Base-by-base conservation (phyloP, 2,329 filamentous ascomycete species). In the Sphaerulina vaccinii region DNA sequence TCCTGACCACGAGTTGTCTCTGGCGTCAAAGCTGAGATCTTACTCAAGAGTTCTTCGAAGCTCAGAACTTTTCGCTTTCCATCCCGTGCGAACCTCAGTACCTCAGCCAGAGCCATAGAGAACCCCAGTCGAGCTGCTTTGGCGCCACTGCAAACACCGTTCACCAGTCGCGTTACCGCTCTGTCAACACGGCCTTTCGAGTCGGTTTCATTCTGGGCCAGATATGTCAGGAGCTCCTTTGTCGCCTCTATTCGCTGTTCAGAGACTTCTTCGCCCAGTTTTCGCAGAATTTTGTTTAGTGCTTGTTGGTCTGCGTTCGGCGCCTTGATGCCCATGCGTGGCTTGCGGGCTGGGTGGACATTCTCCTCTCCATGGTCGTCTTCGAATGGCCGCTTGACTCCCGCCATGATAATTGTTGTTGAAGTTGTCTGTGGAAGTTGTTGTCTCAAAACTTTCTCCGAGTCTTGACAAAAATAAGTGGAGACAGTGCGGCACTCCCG, bases 61-160 rank as follows among this genome's bases (percentile, higher is more conserved):
- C 15, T 56, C 36, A 48, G 40, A 32, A 49, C 36, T 16, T 16
- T 49, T 18, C 37, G 45, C 42, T 51, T 44, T 11, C 50, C 51
- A 27, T 47, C 51, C n/a, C 51, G 42, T 4, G 91, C 72, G 64
- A 92, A 83, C 3, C 81, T 78, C 38, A 96, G 68, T 7, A 95
- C 74, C 70, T 96, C 91, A 0, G 90, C 87, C 60, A 97, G 74
- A 0, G 92, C 92, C 49, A 96, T 79, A 48, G 90, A 95, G 69
- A 95, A 96, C 3, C 93, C 93, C 44, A 93, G 75, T 21, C 93
- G 81, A 15, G 92, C 90, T 10, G 88, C 89, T 73, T 96, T 96
- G 51, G 90, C 85, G 49, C 90, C 86, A 68, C 90, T 96, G 55
- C 91, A 90, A 15, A 97, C 82, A 35, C 93, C 93, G 49, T 88